Conservation (phyloP, 495 filamentous ascomycete genomes). For the Penicillium maclennaniae region DNA sequence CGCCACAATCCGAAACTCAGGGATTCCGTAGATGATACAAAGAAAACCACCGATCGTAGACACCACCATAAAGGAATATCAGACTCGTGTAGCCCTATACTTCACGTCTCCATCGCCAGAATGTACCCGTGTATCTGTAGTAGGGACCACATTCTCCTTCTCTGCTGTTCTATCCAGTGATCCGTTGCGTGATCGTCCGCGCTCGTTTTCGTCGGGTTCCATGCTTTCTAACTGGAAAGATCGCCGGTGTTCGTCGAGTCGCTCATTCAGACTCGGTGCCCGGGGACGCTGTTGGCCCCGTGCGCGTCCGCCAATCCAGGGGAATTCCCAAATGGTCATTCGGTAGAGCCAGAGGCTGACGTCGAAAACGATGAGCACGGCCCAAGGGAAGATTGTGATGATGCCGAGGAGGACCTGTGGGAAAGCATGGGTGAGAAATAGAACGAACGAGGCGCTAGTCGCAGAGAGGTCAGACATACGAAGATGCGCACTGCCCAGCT, state of each 20-base stretch:
- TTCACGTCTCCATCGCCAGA: conserved; percentile 12
- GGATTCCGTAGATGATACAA: background rate
- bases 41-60: background rate
- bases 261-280: conserved; percentile 59
- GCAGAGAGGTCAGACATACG: conserved; percentile 37
- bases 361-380: conserved; percentile 63
- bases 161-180: background rate
- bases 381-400: conserved; percentile 65
- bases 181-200: background rate
- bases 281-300: conserved; percentile 57
- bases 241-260: conserved; percentile 51
- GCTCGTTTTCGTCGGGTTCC: conserved; percentile 1
- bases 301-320: conserved; percentile 60
- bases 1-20: background rate
- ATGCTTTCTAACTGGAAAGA: conserved; percentile 44
- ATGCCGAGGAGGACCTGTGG: conserved; percentile 60
- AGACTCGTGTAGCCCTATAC: conserved; percentile 11
- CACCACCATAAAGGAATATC: background rate
- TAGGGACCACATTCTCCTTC: conserved; percentile 14
- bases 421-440: background rate
- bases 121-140: background rate
- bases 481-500: conserved; percentile 62
- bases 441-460: too few species aligned
- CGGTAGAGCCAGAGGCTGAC: conserved; percentile 61
- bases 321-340: conserved; percentile 54